These are phyloP conservation scores for Cronartium ribicola DNA, from an alignment of 1,284 basidiomycete genomes.

Conservation along the genomic window DNA sequence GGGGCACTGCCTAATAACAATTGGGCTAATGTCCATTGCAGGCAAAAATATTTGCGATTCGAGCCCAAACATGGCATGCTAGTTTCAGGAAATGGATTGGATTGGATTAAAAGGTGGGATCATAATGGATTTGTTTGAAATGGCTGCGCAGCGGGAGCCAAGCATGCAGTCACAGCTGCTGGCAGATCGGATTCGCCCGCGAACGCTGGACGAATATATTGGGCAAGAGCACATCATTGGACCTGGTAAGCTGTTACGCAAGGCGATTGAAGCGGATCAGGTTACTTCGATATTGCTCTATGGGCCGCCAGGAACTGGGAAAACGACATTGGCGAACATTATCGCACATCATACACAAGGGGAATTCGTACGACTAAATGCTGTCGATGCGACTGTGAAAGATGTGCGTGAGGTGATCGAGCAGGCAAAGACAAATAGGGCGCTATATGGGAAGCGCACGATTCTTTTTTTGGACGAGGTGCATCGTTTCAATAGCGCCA, in stretches of 20 bases:
- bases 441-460: slow-evolving; percentile 66
- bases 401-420: slow-evolving; percentile 75
- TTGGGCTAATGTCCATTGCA: no score
- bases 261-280: slow-evolving; percentile 55
- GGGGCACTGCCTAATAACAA: no score
- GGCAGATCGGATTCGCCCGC: no score
- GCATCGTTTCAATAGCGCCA: slow-evolving; percentile 72
- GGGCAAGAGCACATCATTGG: slow-evolving; percentile 64
- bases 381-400: slow-evolving; percentile 61
- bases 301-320: slow-evolving; percentile 52
- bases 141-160: no score
- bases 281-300: slow-evolving; percentile 49
- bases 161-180: no score
- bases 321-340: slow-evolving; percentile 50
- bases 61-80: no score
- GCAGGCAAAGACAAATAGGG: slow-evolving; percentile 68
- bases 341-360: slow-evolving; percentile 59
- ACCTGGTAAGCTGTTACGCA: slow-evolving; percentile 58
- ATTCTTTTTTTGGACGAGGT: slow-evolving; percentile 80
- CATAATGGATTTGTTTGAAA: no score
- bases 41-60: no score
- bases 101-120: no score
- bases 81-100: no score
- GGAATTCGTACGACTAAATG: slow-evolving; percentile 49
- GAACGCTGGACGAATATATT: no score